A percentile compares a stretch with the other conserved stretches of the same genome.
These are phyloP conservation scores for Ogataea minuta DNA, from an alignment of 805 yeast species.

Conservation along the genomic window DNA sequence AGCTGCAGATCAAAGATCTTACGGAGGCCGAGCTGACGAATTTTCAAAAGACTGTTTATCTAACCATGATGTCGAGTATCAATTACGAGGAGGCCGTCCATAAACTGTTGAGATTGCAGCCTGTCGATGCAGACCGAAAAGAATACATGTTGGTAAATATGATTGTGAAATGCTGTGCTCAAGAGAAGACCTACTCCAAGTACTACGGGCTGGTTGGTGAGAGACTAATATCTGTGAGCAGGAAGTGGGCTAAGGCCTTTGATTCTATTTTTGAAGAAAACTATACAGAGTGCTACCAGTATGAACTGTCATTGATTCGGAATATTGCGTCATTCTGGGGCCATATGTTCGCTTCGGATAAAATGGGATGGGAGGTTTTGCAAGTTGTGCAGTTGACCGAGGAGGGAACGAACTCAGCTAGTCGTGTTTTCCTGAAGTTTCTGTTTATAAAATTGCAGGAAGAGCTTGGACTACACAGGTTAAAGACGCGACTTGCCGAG, in stretches of 20 bases:
- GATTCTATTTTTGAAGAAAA: slow-evolving; percentile 50
- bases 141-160: slow-evolving; percentile 63
- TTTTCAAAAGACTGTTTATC: slow-evolving; percentile 73
- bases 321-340: slow-evolving; percentile 87
- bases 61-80: slow-evolving; percentile 85
- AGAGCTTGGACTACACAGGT: slow-evolving; percentile 61
- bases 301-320: slow-evolving; percentile 70
- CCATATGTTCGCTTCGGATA: slow-evolving; percentile 70
- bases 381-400: slow-evolving; percentile 60
- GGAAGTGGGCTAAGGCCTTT: slow-evolving; percentile 59
- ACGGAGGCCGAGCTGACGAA: slow-evolving; percentile 63
- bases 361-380: slow-evolving; percentile 62
- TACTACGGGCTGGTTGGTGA: slow-evolving; percentile 78
- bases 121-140: slow-evolving; percentile 39
- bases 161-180: slow-evolving; percentile 76
- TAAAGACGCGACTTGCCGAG: slow-evolving; percentile 52
- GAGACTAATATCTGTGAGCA: slow-evolving; percentile 50
- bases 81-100: slow-evolving; percentile 92
- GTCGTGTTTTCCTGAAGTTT: slow-evolving; percentile 78
- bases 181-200: slow-evolving; percentile 83
- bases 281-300: slow-evolving; percentile 59
- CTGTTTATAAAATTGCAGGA: slow-evolving; percentile 75
- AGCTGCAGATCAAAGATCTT: slow-evolving; percentile 53
- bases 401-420: slow-evolving; percentile 71
- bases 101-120: slow-evolving; percentile 57